Percentiles rank a stretch among this genome's conserved stretches.
Conservation (phyloP, 169 alveolate species). For the Miamiensis avidus region DNA sequence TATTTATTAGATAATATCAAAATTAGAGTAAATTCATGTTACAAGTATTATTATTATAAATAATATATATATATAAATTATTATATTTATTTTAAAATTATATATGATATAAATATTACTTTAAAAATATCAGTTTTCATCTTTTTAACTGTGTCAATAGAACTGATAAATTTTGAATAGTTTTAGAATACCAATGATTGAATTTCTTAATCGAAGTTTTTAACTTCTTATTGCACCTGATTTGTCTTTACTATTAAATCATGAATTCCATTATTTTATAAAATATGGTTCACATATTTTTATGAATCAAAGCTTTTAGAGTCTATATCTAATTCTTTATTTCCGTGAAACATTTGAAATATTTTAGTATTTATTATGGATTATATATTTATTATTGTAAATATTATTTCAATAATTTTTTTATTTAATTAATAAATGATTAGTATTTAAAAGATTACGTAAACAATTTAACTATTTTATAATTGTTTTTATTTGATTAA, state of each 20-base stretch:
- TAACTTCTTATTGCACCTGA: constrained; percentile 57
- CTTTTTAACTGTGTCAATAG: constrained; percentile 82
- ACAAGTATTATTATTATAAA: too few species aligned
- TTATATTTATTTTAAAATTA: not conserved
- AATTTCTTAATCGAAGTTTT: constrained; percentile 74
- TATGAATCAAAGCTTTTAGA: constrained; percentile 43
- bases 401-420: too few species aligned
- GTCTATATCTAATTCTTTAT: constrained; percentile 39
- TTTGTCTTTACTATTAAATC: constrained; percentile 63
- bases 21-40: too few species aligned
- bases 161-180: constrained; percentile 86
- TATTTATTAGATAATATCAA: constrained; percentile 35
- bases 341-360: too few species aligned
- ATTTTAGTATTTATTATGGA: too few species aligned
- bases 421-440: too few species aligned
- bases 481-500: too few species aligned
- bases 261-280: constrained; percentile 48
- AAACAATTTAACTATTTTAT: too few species aligned
- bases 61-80: too few species aligned
- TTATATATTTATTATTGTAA: too few species aligned
- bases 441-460: too few species aligned
- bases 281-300: constrained; percentile 31
- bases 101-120: not conserved
- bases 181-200: constrained; percentile 89
- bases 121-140: constrained; percentile 58